A percentile compares a stretch with the other conserved stretches of the same genome.
Evolutionary conservation across 176 grass and related monocot genomes (phyloP).

Genomic region (Rhipidocladum racemiflorum): DNA sequence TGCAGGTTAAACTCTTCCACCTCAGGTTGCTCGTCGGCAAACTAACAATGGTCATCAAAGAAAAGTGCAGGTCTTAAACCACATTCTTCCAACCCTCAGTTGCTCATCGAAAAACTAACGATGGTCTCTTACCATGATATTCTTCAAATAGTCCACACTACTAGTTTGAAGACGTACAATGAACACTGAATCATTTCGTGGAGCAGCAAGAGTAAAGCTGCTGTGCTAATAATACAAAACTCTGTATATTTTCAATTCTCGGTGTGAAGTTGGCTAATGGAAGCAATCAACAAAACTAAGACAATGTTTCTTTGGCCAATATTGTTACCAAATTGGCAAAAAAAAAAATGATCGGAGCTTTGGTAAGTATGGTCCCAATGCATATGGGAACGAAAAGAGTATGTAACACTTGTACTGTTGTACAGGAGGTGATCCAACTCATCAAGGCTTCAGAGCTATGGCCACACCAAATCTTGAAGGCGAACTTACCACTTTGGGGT

Average conservation of each 20-base stretch:
- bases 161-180: not conserved
- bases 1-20: not conserved
- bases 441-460: slow-evolving; percentile 69
- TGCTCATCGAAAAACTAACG: not conserved
- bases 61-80: not conserved
- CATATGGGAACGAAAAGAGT: slow-evolving; percentile 20
- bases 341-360: slow-evolving; percentile 17
- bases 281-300: slow-evolving; percentile 38
- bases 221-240: slow-evolving; percentile 26
- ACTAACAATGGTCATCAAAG: not conserved
- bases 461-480: slow-evolving; percentile 68
- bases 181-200: not conserved
- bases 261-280: slow-evolving; percentile 26
- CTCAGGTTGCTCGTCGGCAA: not conserved
- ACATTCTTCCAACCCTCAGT: not conserved
- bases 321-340: slow-evolving; percentile 12
- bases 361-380: slow-evolving; percentile 25
- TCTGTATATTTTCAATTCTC: slow-evolving; percentile 39
- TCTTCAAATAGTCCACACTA: not conserved
- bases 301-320: slow-evolving; percentile 19
- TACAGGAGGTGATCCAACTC: slow-evolving; percentile 19
- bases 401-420: slow-evolving; percentile 26
- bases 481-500: slow-evolving; percentile 59
- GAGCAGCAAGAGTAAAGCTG: not conserved
- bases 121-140: not conserved